phyloP scores from a whole-genome alignment of 768 basidiomycete species.

The Tylopilus intermedius region DNA sequence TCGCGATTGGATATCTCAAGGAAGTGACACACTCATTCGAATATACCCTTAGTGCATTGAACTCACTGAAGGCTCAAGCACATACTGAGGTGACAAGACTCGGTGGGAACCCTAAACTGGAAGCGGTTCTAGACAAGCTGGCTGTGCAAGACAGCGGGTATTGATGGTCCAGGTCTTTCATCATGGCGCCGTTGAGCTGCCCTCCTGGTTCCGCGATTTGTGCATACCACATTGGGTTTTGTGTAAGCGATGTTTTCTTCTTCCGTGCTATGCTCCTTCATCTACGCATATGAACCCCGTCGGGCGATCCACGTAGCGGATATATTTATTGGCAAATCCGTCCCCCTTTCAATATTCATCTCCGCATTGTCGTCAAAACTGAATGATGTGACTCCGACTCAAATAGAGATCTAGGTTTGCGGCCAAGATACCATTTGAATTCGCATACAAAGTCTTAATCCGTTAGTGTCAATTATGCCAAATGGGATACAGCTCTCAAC shows the following conservation, averaged over 20 bases:
- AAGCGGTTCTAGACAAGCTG: constrained; percentile 52
- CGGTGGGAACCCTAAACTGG: constrained; percentile 70
- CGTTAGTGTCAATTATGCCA: background rate
- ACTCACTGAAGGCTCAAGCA: constrained; percentile 62
- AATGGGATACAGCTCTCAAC: too few relatives aligned
- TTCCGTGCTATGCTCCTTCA: too few relatives aligned
- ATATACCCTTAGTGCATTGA: constrained; percentile 73
- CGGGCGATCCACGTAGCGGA: background rate
- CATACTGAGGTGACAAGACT: constrained; percentile 62
- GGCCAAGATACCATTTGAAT: background rate
- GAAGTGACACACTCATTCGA: constrained; percentile 78
- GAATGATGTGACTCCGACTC: too few relatives aligned
- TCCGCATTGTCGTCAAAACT: too few relatives aligned
- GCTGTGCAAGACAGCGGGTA: constrained; percentile 17
- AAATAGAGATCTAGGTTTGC: too few relatives aligned
- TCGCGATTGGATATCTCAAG: constrained; percentile 75
- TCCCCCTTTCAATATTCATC: too few relatives aligned
- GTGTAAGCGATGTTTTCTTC: background rate
- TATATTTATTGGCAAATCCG: too few relatives aligned
- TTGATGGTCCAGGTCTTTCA: background rate
- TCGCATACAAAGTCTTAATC: background rate
- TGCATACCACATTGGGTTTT: background rate
- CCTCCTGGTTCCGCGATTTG: background rate
- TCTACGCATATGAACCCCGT: too few relatives aligned
- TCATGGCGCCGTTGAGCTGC: background rate